A percentile compares a stretch with the other conserved stretches of the same genome.
Conservation (phyloP, 1,284 basidiomycete species). For the Pseudozyma hubeiensis region DNA sequence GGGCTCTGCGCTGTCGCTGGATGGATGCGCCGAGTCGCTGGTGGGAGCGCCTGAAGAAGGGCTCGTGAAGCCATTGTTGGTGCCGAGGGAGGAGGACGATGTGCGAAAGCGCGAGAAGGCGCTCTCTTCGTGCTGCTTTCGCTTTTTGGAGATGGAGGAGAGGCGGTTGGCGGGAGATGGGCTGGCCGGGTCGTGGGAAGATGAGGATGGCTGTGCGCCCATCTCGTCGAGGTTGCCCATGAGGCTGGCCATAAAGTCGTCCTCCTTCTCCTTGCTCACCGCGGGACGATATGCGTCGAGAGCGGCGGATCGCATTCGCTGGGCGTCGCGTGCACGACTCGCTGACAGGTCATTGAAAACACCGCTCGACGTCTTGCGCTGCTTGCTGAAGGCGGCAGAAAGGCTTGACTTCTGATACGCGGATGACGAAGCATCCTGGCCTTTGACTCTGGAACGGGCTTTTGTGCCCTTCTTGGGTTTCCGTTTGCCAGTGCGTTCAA, state of each 20-base stretch:
- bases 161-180: constrained; percentile 36
- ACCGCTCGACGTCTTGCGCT: constrained; percentile 25
- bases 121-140: constrained; percentile 42
- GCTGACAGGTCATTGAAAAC: constrained; percentile 21
- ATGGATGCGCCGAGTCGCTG: constrained; percentile 45
- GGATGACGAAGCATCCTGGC: constrained; percentile 12
- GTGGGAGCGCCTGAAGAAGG: constrained; percentile 44
- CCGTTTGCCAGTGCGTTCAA: constrained; percentile 61
- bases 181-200: constrained; percentile 47
- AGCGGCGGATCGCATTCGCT: constrained; percentile 30
- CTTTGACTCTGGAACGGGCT: constrained; percentile 41
- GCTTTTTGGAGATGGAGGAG: constrained; percentile 35
- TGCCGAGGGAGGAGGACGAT: constrained; percentile 17
- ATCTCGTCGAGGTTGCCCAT: constrained; percentile 61
- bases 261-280: constrained; percentile 62
- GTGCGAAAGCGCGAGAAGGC: constrained; percentile 41
- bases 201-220: constrained; percentile 32
- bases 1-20: constrained; percentile 40
- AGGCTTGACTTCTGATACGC: constrained; percentile 41
- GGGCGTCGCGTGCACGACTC: constrained; percentile 35
- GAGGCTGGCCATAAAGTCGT: constrained; percentile 66
- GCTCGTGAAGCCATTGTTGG: constrained; percentile 46
- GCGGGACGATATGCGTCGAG: constrained; percentile 51
- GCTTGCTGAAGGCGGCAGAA: constrained; percentile 44
- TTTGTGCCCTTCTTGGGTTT: constrained; percentile 63